Percentiles rank a stretch among this genome's conserved stretches.
Evolutionary conservation across 2,329 filamentous ascomycete species (phyloP).

Genomic region (Claviceps digitariae): DNA sequence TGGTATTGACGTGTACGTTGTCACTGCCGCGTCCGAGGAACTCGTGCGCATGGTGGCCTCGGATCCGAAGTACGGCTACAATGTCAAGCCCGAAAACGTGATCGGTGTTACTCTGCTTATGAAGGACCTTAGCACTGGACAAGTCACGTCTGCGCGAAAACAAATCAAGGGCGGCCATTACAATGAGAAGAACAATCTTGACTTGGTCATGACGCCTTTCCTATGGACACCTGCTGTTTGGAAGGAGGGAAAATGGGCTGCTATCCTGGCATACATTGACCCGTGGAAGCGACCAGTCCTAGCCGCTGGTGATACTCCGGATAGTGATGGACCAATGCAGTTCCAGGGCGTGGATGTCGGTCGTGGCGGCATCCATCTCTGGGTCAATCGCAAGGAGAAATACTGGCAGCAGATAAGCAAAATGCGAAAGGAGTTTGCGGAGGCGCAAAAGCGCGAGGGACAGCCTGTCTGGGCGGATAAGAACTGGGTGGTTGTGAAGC

Average conservation of each 20-base stretch:
- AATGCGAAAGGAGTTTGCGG: conserved; percentile 23
- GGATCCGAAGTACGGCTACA: conserved; percentile 31
- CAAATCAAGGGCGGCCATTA: conserved; percentile 26
- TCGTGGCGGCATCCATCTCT: conserved; percentile 27
- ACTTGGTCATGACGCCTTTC: conserved; percentile 25
- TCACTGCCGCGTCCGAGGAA: conserved; percentile 29
- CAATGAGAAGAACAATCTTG: conserved; percentile 21
- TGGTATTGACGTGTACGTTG: conserved; percentile 29
- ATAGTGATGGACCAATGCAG: conserved; percentile 29
- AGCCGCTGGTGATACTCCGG: conserved; percentile 28
- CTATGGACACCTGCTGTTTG: conserved; percentile 30
- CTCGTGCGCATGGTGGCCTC: conserved; percentile 32
- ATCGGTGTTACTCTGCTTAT: conserved; percentile 28
- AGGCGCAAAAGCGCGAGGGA: conserved; percentile 20
- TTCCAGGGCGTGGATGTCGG: conserved; percentile 29
- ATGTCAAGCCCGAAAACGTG: conserved; percentile 28
- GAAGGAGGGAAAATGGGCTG: conserved; percentile 30
- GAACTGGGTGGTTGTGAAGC: conserved; percentile 30
- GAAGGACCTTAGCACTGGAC: too few species aligned
- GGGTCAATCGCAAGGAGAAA: conserved; percentile 25
- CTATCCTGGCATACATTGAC: conserved; percentile 28
- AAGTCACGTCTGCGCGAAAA: conserved; percentile 22
- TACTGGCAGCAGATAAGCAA: conserved; percentile 20
- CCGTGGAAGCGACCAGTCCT: conserved; percentile 29
- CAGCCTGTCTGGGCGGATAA: conserved; percentile 27